phyloP scores from a whole-genome alignment of 73 alveolate genomes.

The Tetrahymena malaccensis region DNA sequence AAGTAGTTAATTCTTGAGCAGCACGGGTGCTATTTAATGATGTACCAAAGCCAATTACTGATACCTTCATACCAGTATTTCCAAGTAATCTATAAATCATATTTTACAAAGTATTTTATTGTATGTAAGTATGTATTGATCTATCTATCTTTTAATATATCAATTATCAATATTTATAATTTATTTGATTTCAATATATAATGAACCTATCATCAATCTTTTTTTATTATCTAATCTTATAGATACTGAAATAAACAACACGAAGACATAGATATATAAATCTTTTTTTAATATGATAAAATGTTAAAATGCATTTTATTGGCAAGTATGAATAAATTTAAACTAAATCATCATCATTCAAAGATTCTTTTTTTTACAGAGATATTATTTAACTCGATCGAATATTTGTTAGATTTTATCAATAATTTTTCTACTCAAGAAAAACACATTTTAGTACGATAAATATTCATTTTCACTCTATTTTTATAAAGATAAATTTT shows the following conservation, averaged over 20 bases:
- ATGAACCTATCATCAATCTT: neutral
- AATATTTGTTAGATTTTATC: too few relatives aligned
- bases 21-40: conserved; percentile 54
- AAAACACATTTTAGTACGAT: too few relatives aligned
- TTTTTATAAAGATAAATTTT: too few relatives aligned
- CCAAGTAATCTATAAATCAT: conserved; percentile 91
- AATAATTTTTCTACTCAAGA: too few relatives aligned
- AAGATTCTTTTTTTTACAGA: too few relatives aligned
- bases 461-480: too few relatives aligned
- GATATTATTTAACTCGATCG: too few relatives aligned
- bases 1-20: conserved; percentile 10
- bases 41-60: conserved; percentile 77
- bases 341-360: too few relatives aligned
- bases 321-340: neutral
- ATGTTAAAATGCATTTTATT: neutral
- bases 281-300: neutral
- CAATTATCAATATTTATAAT: too few relatives aligned
- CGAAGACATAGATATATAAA: too few relatives aligned
- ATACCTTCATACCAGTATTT: conserved; percentile 80
- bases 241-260: neutral
- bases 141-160: neutral
- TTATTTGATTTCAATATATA: neutral
- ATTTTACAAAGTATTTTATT: neutral
- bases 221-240: neutral
- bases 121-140: neutral